phyloP scores from a whole-genome alignment of 805 yeast genomes.

The Cyberlindnera maclurae region DNA sequence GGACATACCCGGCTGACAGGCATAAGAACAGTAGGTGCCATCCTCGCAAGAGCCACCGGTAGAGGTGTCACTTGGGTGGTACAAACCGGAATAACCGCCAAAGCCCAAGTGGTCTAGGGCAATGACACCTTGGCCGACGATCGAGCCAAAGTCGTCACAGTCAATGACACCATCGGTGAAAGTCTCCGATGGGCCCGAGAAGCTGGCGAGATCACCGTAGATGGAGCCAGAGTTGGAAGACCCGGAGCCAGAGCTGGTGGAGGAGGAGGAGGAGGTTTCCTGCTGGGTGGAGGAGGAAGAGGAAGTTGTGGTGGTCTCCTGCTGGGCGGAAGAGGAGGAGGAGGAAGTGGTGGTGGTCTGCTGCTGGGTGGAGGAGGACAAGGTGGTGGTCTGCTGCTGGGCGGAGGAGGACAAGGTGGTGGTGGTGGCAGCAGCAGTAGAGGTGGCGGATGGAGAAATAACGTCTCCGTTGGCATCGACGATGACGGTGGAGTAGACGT shows the following conservation, averaged over 20 bases:
- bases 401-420: conserved; percentile 19
- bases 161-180: conserved; percentile 66
- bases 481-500: conserved; percentile 47
- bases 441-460: conserved; percentile 20
- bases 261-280: conserved; percentile 20
- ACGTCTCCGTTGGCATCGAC: conserved; percentile 44
- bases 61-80: conserved; percentile 49
- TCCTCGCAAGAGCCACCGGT: conserved; percentile 65
- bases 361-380: conserved; percentile 19
- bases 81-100: conserved; percentile 80
- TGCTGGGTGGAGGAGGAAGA: conserved; percentile 14
- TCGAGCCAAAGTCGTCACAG: conserved; percentile 63
- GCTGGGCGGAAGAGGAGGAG: conserved; percentile 10
- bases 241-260: conserved; percentile 17
- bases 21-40: conserved; percentile 93
- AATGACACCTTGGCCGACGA: conserved; percentile 71
- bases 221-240: conserved; percentile 28
- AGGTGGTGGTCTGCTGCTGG: conserved; percentile 10
- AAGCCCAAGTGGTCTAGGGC: conserved; percentile 62
- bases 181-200: conserved; percentile 45
- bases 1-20: conserved; percentile 97
- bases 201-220: conserved; percentile 54
- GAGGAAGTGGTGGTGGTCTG: conserved; percentile 12
- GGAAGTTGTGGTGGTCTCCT: conserved; percentile 21
- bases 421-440: conserved; percentile 15